Evolutionary conservation across 805 yeast genomes (phyloP).

Genomic region (Dipodascopsis tothii): DNA sequence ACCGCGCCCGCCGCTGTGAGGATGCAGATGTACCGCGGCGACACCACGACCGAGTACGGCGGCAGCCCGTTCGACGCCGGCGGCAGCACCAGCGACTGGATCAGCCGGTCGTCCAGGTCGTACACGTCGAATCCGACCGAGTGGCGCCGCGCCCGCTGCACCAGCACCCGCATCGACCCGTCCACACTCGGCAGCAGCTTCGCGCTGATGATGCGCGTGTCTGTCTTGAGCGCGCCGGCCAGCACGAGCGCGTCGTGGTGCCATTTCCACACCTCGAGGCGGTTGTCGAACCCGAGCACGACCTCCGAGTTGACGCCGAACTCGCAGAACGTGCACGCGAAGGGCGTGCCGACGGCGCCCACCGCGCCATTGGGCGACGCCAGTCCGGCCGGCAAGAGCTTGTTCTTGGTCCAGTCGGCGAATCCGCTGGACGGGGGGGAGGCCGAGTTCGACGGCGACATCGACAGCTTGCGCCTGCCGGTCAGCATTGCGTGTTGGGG

Average conservation of each 20-base stretch:
- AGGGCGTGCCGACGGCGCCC: no score
- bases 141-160: neutral
- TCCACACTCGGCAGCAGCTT: neutral
- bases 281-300: neutral
- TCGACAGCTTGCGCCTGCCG: no score
- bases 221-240: neutral
- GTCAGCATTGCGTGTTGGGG: no score
- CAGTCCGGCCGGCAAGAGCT: no score
- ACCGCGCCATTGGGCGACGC: no score
- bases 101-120: neutral
- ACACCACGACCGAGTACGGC: conserved; percentile 3
- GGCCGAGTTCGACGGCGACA: no score
- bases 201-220: neutral
- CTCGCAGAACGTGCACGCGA: neutral
- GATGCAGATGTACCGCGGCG: neutral
- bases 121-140: neutral
- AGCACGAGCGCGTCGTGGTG: neutral
- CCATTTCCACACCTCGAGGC: neutral
- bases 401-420: neutral
- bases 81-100: conserved; percentile 1
- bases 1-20: neutral
- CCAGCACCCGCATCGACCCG: neutral
- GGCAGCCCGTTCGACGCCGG: conserved; percentile 6
- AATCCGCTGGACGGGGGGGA: no score
- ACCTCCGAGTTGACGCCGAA: neutral